A percentile compares a stretch with the other conserved stretches of the same genome.
phyloP scores from a whole-genome alignment of 257 asterid genomes.

The Solanum pinnatisectum region DNA sequence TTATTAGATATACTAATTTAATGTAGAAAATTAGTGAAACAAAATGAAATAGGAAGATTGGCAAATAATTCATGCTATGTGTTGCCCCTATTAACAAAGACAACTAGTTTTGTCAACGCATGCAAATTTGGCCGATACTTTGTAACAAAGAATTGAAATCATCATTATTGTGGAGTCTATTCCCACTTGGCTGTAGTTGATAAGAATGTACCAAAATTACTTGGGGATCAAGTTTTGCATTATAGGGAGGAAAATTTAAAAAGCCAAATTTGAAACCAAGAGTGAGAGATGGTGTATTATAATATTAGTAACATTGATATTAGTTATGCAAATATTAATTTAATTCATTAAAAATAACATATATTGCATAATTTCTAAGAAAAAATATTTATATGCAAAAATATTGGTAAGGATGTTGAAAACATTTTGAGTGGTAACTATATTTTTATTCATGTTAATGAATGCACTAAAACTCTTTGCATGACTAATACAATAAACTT shows the following conservation, averaged over 20 bases:
- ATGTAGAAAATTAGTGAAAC: neutral
- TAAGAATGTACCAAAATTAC: neutral
- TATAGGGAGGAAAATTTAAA: neutral
- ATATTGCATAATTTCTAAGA: too few species aligned
- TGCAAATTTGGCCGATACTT: neutral
- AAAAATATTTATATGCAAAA: too few species aligned
- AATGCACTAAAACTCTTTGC: too few species aligned
- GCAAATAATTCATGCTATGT: neutral
- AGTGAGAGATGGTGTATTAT: too few species aligned
- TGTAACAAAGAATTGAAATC: neutral
- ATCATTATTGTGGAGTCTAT: neutral
- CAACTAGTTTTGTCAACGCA: neutral
- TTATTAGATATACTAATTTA: neutral
- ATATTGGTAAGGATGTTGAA: too few species aligned
- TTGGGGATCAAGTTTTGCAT: neutral
- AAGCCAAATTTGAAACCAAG: neutral
- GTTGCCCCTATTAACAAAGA: neutral
- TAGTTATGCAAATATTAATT: neutral
- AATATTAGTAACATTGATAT: too few species aligned
- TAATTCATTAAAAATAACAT: too few species aligned
- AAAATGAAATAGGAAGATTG: neutral
- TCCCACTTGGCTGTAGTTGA: neutral
- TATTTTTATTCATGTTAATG: too few species aligned
- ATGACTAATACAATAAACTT: too few species aligned
- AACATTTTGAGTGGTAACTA: too few species aligned